These are phyloP conservation scores for Desmodesmus armatus DNA, from an alignment of 139 green algal species.

Conservation along the genomic window DNA sequence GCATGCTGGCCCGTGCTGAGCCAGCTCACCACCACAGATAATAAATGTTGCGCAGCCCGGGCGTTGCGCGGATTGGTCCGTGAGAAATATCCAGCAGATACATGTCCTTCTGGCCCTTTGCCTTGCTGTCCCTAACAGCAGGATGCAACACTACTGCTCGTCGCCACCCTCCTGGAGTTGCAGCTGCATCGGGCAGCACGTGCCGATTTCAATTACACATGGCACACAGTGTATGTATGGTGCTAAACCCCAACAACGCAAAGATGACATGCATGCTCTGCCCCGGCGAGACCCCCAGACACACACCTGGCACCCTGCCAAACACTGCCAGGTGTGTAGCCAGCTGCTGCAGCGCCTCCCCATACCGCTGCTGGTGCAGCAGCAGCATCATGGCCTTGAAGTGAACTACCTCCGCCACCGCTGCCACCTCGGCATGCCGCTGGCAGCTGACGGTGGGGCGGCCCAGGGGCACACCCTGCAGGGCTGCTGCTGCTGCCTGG, in stretches of 20 bases:
- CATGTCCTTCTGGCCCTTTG: no score
- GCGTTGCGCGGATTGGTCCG: no score
- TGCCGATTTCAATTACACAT: not conserved
- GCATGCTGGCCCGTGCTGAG: not conserved
- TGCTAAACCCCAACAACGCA: not conserved
- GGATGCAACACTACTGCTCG: no score
- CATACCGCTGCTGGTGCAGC: slow-evolving; percentile 57
- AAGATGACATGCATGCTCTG: not conserved
- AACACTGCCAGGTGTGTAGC: slow-evolving; percentile 52
- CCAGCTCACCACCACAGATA: no score
- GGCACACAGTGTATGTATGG: not conserved
- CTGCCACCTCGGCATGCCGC: slow-evolving; percentile 45
- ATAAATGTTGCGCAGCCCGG: no score
- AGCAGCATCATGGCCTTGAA: slow-evolving; percentile 75
- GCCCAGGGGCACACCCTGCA: slow-evolving; percentile 41
- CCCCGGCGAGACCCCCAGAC: not conserved
- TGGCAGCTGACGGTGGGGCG: slow-evolving; percentile 22
- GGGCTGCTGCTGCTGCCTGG: slow-evolving; percentile 56
- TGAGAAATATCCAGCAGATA: no score
- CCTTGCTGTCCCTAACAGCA: no score
- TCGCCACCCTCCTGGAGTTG: no score
- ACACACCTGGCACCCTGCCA: slow-evolving; percentile 42
- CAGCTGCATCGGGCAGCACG: no score
- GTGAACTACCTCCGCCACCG: slow-evolving; percentile 61
- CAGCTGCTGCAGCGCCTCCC: slow-evolving; percentile 60